phyloP scores from a whole-genome alignment of 441 rosid species.

The Geranium incanum region DNA sequence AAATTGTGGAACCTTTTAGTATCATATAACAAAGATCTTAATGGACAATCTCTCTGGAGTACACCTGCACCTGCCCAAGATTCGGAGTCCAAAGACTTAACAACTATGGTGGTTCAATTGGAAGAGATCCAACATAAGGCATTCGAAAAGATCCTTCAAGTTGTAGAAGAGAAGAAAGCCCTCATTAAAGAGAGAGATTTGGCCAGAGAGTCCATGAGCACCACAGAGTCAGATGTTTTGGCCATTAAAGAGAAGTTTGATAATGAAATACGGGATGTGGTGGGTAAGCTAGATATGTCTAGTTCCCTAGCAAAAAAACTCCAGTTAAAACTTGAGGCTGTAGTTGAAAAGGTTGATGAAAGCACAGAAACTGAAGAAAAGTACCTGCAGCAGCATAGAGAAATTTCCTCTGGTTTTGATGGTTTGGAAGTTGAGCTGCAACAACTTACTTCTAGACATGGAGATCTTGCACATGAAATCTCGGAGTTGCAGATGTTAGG shows the following conservation, averaged over 20 bases:
- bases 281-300: constrained; percentile 44
- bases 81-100: constrained; percentile 39
- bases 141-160: constrained; percentile 42
- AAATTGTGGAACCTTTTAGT: constrained; percentile 40
- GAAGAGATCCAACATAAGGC: constrained; percentile 52
- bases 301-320: constrained; percentile 47
- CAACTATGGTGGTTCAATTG: constrained; percentile 33
- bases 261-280: constrained; percentile 36
- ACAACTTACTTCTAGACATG: constrained; percentile 48
- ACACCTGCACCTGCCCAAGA: constrained; percentile 31
- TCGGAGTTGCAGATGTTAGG: constrained; percentile 38
- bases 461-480: constrained; percentile 51
- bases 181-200: constrained; percentile 46
- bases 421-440: constrained; percentile 49
- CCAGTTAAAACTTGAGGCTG: constrained; percentile 54
- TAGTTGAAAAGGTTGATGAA: constrained; percentile 45
- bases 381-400: constrained; percentile 38
- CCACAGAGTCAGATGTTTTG: constrained; percentile 43
- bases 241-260: constrained; percentile 54
- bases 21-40: constrained; percentile 34
- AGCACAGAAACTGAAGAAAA: constrained; percentile 54
- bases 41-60: constrained; percentile 28
- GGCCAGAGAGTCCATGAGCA: constrained; percentile 32
- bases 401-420: constrained; percentile 51
- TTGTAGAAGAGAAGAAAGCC: constrained; percentile 46